Base-by-base conservation (phyloP, 2,329 filamentous ascomycete species). In the Xylaria sp. region DNA sequence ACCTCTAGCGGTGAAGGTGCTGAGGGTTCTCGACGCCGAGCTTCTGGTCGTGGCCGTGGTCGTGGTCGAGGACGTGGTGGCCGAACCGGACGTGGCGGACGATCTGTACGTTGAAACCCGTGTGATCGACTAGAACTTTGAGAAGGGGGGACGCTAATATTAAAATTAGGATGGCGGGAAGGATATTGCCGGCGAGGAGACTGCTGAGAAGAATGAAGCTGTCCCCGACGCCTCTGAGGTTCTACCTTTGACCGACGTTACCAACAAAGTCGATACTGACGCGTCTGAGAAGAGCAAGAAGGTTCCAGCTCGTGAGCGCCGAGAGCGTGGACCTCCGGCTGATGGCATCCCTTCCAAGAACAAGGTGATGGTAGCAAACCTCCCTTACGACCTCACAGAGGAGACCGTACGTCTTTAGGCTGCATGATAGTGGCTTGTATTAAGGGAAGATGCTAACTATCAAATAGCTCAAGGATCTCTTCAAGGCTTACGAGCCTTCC, bases 301-400 rank as follows among this genome's bases (percentile, higher is more conserved):
- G 75, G 86, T 86, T 69, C 81, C 83, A 75, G 82, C 83, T 76
- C 86, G 86, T 77, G 86, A 89, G 84, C 86, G 87, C 76, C 86
- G 88, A 75, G 87, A 97, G 89, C 94, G 96, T 81, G 96, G 96
- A 71, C 96, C 96, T 72, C 96, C 96, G 68, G 95, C 97, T 82
- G 95, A 99, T 80, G 96, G 96, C 75, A 93, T 99, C 78, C 91
- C 96, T 73, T 98, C 95, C 83, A 97, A 97, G 91, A 98, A 92
- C 83, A 99, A 99, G 92, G 93, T 99, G 84, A 99, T 99, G 96
- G 96, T 99, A 78, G 96, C 96, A 78, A 99, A 99, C 87, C 89
- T 99, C 71, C 96, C 96, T 60, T 99, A 99, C 79, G 95, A 99
- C 84, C 88, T 98, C 81, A 95, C 91, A 76, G 96, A 99, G 86